phyloP scores from a whole-genome alignment of 345 rosid genomes.

The Gynandropsis gynandra region DNA sequence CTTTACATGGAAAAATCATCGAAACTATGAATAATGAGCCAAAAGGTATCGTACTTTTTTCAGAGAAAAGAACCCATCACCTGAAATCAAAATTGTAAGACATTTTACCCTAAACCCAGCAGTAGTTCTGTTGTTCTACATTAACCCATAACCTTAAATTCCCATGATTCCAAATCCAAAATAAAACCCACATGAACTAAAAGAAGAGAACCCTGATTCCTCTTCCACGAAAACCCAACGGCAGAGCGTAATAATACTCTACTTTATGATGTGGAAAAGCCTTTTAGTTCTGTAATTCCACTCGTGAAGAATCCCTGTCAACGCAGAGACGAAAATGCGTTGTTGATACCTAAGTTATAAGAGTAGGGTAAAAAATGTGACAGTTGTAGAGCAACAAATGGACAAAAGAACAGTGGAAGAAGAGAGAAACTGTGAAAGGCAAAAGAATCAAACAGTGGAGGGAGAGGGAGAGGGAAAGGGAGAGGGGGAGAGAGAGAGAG shows the following conservation, averaged over 20 bases:
- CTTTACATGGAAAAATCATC: not conserved
- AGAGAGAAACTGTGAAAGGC: constrained; percentile 1
- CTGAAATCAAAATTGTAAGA: constrained; percentile 12
- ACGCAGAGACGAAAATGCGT: constrained; percentile 18
- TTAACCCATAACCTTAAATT: no score
- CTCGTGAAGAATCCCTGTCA: constrained; percentile 18
- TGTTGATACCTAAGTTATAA: constrained; percentile 21
- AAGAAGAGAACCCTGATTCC: no score
- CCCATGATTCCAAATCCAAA: no score
- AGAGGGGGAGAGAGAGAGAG: constrained; percentile 9
- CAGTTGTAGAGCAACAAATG: constrained; percentile 19
- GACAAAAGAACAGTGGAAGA: constrained; percentile 27
- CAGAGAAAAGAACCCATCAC: not conserved
- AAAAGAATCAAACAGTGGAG: not conserved
- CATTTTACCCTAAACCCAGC: not conserved
- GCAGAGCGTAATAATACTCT: not conserved
- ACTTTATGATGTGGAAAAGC: not conserved
- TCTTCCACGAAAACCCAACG: no score
- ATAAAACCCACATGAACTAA: no score
- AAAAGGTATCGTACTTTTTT: no score
- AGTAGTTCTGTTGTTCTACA: no score
- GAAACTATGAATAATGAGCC: not conserved
- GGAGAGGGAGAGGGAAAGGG: constrained; percentile 5
- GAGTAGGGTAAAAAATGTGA: constrained; percentile 23
- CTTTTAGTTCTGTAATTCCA: constrained; percentile 15